phyloP scores from a whole-genome alignment of 2,329 filamentous ascomycete species.

The Kalmusia sp. region DNA sequence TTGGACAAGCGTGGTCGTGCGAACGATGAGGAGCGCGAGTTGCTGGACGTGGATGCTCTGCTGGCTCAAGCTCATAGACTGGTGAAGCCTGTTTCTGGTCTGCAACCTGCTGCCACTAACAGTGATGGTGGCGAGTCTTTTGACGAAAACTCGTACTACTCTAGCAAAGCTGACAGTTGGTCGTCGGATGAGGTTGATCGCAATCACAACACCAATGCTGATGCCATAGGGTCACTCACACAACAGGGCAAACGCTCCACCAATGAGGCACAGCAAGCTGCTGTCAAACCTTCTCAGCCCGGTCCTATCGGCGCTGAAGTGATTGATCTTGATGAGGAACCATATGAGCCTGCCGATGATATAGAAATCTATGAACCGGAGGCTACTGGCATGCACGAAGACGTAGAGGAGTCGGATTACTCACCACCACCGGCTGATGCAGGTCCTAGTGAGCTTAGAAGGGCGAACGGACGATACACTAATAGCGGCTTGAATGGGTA shows the following conservation, averaged over 20 bases:
- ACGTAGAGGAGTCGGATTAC: constrained; percentile 51
- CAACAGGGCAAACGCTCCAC: constrained; percentile 28
- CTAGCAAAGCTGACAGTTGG: constrained; percentile 86
- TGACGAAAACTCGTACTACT: constrained; percentile 95
- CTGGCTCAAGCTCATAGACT: constrained; percentile 70
- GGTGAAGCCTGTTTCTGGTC: constrained; percentile 72
- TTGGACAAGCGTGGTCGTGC: constrained; percentile 66
- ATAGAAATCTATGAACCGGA: constrained; percentile 48
- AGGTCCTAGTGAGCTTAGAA: constrained; percentile 30
- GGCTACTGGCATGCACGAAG: constrained; percentile 33
- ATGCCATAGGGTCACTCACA: constrained; percentile 37
- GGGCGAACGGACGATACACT: constrained; percentile 31
- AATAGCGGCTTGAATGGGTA: constrained; percentile 40
- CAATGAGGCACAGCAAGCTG: constrained; percentile 22
- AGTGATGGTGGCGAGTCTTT: constrained; percentile 79
- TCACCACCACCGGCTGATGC: constrained; percentile 55
- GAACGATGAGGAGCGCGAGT: constrained; percentile 59
- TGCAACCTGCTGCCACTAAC: constrained; percentile 62
- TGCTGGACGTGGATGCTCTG: constrained; percentile 52
- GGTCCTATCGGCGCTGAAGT: constrained; percentile 30
- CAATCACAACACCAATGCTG: constrained; percentile 37
- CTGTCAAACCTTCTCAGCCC: constrained; percentile 23
- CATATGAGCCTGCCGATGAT: constrained; percentile 48
- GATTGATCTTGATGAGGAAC: constrained; percentile 47
- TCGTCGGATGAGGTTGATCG: constrained; percentile 56